Evolutionary conservation across 768 basidiomycete genomes (phyloP).

Genomic region (Serendipita indica): DNA sequence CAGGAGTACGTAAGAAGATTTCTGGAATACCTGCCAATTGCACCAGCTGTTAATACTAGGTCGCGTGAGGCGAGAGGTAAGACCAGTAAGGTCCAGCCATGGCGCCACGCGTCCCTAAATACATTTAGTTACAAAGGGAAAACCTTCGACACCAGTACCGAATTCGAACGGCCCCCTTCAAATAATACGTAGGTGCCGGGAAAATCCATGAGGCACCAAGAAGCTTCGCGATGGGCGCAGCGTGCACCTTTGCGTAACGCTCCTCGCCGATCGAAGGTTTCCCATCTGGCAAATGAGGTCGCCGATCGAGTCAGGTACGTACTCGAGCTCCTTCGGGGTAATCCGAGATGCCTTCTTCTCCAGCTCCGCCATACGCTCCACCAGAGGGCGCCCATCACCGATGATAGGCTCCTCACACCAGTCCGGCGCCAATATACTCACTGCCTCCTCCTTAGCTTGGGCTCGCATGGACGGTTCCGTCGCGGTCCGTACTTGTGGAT

Average conservation of each 20-base stretch:
- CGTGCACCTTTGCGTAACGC: background rate
- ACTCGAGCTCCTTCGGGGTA: background rate
- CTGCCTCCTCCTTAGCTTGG: background rate
- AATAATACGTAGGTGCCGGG: background rate
- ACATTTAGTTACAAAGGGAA: too few relatives aligned
- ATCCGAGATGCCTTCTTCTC: background rate
- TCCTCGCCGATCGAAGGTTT: background rate
- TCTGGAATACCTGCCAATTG: too few relatives aligned
- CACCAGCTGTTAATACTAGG: too few relatives aligned
- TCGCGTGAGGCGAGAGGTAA: too few relatives aligned
- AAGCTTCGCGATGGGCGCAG: background rate
- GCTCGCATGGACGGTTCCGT: background rate
- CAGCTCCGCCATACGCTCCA: background rate
- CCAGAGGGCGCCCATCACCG: background rate
- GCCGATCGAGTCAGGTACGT: background rate
- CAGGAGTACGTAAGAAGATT: too few relatives aligned
- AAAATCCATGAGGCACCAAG: background rate
- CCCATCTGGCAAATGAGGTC: background rate
- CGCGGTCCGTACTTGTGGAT: background rate
- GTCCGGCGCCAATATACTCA: background rate
- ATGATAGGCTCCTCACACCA: background rate
- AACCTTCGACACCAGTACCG: too few relatives aligned
- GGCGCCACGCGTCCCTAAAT: too few relatives aligned
- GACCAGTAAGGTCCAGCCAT: too few relatives aligned
- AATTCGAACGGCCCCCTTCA: background rate